Evolutionary conservation across 225 moss, liverwort and hornwort species (phyloP).

Genomic region (Climacium dendroides): DNA sequence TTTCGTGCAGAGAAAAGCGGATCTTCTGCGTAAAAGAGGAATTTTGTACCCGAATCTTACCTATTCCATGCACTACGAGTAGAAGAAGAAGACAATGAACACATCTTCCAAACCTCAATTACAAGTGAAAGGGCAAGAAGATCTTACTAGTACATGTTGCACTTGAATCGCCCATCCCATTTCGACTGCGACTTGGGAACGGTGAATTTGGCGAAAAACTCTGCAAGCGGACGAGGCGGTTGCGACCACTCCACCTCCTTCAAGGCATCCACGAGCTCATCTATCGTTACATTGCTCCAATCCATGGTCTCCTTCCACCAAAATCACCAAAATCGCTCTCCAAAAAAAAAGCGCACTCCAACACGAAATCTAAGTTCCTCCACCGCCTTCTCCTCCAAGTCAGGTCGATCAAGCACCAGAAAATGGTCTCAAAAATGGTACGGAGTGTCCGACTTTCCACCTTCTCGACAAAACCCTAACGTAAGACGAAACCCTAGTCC

Average conservation of each 20-base stretch:
- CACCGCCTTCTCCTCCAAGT: not conserved
- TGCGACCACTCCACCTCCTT: conserved; percentile 75
- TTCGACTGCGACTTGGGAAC: conserved; percentile 59
- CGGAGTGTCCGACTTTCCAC: not conserved
- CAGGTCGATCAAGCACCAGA: not conserved
- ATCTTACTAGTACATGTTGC: conserved; percentile 55
- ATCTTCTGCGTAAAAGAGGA: not conserved
- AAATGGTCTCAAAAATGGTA: not conserved
- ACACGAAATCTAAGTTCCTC: not conserved
- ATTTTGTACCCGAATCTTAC: not conserved
- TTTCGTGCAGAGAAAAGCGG: not conserved
- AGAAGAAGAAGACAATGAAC: not conserved
- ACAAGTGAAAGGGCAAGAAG: not conserved
- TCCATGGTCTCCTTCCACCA: conserved; percentile 26
- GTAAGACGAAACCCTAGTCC: conserved; percentile 13
- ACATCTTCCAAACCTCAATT: not conserved
- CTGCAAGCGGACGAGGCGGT: conserved; percentile 53
- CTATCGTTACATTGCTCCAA: conserved; percentile 66
- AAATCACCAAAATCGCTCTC: not conserved
- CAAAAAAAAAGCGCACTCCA: not conserved
- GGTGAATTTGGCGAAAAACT: conserved; percentile 65
- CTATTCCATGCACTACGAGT: not conserved
- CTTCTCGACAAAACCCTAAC: conserved; percentile 24
- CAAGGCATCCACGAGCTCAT: conserved; percentile 69
- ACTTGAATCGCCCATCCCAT: conserved; percentile 65